Percentiles rank a stretch among this genome's conserved stretches.
phyloP scores from a whole-genome alignment of 2,329 filamentous ascomycete species.

The Basipetospora chlamydospora region DNA sequence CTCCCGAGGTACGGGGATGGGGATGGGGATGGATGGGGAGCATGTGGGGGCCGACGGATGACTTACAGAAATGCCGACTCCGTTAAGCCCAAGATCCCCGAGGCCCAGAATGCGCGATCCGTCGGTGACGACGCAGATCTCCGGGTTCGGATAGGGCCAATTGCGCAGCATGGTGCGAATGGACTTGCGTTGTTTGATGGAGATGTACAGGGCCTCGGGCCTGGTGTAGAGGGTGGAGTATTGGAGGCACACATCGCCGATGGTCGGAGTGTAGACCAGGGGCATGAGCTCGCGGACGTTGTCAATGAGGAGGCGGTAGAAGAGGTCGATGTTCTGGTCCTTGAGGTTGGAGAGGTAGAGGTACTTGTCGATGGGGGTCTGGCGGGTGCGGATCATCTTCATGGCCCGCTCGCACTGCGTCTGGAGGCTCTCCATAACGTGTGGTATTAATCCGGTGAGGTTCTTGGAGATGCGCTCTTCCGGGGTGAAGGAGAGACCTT shows the following conservation, averaged over 20 bases:
- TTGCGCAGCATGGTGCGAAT: slow-evolving; percentile 80
- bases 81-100: slow-evolving; percentile 90
- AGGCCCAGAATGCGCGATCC: slow-evolving; percentile 86
- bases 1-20: background rate
- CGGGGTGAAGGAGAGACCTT: slow-evolving; percentile 49
- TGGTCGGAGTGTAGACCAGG: slow-evolving; percentile 75
- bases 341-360: slow-evolving; percentile 67
- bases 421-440: slow-evolving; percentile 45
- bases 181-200: slow-evolving; percentile 83
- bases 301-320: slow-evolving; percentile 69
- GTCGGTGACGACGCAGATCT: slow-evolving; percentile 95
- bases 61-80: slow-evolving; percentile 86
- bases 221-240: slow-evolving; percentile 94
- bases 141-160: slow-evolving; percentile 79
- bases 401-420: slow-evolving; percentile 53
- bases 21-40: background rate
- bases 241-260: slow-evolving; percentile 90
- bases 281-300: slow-evolving; percentile 68
- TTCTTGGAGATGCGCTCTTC: slow-evolving; percentile 50
- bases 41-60: background rate
- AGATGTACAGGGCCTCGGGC: slow-evolving; percentile 91
- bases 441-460: slow-evolving; percentile 50
- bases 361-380: slow-evolving; percentile 66
- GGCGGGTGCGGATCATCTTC: slow-evolving; percentile 56
- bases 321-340: slow-evolving; percentile 63